These are phyloP conservation scores for Boletellus emodensis DNA, from an alignment of 768 basidiomycete genomes.

Conservation along the genomic window DNA sequence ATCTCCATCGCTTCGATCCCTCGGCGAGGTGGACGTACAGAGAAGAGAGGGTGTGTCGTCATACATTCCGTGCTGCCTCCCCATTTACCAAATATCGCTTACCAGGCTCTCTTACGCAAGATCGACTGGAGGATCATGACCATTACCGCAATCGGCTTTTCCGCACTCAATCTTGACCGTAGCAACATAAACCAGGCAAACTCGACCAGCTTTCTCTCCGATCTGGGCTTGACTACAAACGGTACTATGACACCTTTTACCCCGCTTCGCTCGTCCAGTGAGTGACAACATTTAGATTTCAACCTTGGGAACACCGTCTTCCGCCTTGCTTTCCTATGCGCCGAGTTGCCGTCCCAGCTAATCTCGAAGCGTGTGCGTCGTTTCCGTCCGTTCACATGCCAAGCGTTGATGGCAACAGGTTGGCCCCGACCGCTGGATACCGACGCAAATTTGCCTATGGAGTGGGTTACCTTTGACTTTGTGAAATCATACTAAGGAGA, in stretches of 20 bases:
- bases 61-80: not conserved
- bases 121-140: slow-evolving; percentile 62
- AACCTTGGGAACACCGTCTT: slow-evolving; percentile 56
- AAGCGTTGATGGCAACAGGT: slow-evolving; percentile 30
- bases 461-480: slow-evolving; percentile 18
- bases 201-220: slow-evolving; percentile 53
- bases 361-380: slow-evolving; percentile 51
- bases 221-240: slow-evolving; percentile 50
- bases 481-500: not conserved
- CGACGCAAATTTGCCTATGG: slow-evolving; percentile 55
- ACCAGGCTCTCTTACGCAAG: slow-evolving; percentile 46
- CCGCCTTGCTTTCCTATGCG: slow-evolving; percentile 46
- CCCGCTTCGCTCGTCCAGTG: not conserved
- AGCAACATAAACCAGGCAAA: slow-evolving; percentile 56
- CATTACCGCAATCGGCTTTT: slow-evolving; percentile 54
- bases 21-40: slow-evolving; percentile 55
- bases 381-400: not conserved
- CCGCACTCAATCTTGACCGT: slow-evolving; percentile 53
- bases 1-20: slow-evolving; percentile 53
- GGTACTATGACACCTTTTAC: slow-evolving; percentile 17
- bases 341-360: slow-evolving; percentile 61
- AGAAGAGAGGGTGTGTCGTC: slow-evolving; percentile 45
- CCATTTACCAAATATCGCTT: not conserved
- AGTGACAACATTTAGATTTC: slow-evolving; percentile 36
- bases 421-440: slow-evolving; percentile 64